phyloP scores from a whole-genome alignment of 1,284 basidiomycete genomes.

The Irpex sp. region DNA sequence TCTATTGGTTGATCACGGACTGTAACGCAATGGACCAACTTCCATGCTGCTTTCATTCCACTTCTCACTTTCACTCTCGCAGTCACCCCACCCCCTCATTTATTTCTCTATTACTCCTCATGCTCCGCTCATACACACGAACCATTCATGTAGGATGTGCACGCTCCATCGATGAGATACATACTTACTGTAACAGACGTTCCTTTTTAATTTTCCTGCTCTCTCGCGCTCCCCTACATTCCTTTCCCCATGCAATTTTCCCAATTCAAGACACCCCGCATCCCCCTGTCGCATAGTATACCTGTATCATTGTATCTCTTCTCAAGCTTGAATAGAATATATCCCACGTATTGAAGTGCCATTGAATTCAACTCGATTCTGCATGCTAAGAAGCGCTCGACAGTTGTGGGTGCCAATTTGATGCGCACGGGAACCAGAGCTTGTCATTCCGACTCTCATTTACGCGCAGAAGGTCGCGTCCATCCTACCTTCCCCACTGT shows the following conservation, averaged over 20 bases:
- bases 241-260: background rate
- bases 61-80: background rate
- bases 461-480: background rate
- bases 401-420: background rate
- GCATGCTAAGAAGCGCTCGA: background rate
- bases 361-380: background rate
- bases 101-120: background rate
- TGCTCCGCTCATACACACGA: background rate
- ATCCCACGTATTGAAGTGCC: background rate
- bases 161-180: background rate
- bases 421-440: background rate
- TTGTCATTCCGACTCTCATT: background rate
- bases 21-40: background rate
- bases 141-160: background rate
- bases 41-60: background rate
- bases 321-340: background rate
- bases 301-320: background rate
- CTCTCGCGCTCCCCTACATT: background rate
- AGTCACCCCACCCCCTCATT: background rate
- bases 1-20: background rate
- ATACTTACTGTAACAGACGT: background rate
- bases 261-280: background rate
- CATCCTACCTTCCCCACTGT: background rate
- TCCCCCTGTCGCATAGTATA: background rate
- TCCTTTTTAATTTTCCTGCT: background rate